Percentiles rank a stretch among this genome's conserved stretches.
Evolutionary conservation across 345 rosid genomes (phyloP).

Genomic region (Theobroma cacao): DNA sequence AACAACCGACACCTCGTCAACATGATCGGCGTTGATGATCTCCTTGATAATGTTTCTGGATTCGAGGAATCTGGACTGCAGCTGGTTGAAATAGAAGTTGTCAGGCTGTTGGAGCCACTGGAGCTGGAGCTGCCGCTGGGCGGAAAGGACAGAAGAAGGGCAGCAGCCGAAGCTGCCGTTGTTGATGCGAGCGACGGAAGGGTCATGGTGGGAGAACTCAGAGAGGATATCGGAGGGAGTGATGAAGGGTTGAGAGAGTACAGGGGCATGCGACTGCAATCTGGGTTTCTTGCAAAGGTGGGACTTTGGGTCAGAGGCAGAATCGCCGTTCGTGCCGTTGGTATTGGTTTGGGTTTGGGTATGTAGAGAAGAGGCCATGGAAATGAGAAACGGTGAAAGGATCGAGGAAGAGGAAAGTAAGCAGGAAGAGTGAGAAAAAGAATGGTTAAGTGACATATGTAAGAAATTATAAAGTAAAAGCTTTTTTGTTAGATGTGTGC

Average conservation of each 20-base stretch:
- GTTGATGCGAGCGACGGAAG: conserved; percentile 63
- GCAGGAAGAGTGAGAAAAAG: not conserved
- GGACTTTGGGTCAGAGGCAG: conserved; percentile 8
- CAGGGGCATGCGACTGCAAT: not conserved
- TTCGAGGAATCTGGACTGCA: conserved; percentile 45
- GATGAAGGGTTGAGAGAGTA: conserved; percentile 25
- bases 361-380: conserved; percentile 34
- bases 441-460: conserved; percentile 15
- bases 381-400: not conserved
- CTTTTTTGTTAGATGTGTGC: not conserved
- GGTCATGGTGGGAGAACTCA: conserved; percentile 83
- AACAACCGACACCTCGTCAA: conserved; percentile 74
- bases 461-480: too few relatives aligned
- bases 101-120: conserved; percentile 76
- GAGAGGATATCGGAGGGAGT: conserved; percentile 44
- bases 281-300: conserved; percentile 41
- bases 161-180: conserved; percentile 96
- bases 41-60: conserved; percentile 52
- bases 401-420: not conserved
- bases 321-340: conserved; percentile 28
- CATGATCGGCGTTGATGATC: conserved; percentile 70
- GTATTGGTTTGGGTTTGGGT: conserved; percentile 16
- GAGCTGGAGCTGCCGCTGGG: conserved; percentile 67
- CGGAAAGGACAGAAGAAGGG: conserved; percentile 60
- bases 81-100: conserved; percentile 60